Conservation (phyloP, 768 basidiomycete genomes). For the Pleurotus djamor region DNA sequence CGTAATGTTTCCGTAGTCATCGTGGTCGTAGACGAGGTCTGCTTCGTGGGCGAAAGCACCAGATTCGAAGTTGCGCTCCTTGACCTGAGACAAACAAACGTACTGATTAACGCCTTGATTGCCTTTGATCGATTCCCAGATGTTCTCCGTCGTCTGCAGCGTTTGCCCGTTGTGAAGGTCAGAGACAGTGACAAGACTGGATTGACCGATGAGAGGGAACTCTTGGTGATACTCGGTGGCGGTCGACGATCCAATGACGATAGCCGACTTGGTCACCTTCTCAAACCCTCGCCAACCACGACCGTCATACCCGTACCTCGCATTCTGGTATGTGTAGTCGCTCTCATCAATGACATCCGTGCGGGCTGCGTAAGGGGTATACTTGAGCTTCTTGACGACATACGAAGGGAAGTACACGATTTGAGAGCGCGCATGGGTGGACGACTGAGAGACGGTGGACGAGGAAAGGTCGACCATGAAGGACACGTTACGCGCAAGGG, state of each 20-base stretch:
- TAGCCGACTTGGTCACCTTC: constrained; percentile 9
- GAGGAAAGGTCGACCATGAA: constrained; percentile 5
- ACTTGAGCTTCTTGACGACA: constrained; percentile 8
- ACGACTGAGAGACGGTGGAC: constrained; percentile 4
- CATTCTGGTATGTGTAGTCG: constrained; percentile 10
- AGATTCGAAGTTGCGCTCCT: constrained; percentile 2
- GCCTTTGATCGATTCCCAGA: neutral
- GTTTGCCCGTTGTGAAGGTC: neutral
- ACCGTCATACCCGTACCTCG: constrained; percentile 8
- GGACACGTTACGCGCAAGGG: constrained; percentile 9
- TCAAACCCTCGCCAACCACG: constrained; percentile 11
- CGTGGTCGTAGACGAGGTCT: constrained; percentile 7
- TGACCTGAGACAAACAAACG: constrained; percentile 1
- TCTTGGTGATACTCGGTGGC: constrained; percentile 7
- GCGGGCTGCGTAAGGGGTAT: constrained; percentile 6
- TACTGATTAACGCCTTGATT: neutral
- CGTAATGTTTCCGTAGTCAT: constrained; percentile 9
- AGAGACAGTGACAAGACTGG: too few species aligned
- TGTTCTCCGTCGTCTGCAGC: neutral
- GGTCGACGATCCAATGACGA: constrained; percentile 1
- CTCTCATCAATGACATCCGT: constrained; percentile 8
- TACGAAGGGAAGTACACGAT: constrained; percentile 11
- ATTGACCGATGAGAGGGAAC: constrained; percentile 9
- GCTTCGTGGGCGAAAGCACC: constrained; percentile 5
- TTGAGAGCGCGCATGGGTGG: constrained; percentile 6